Percentiles rank a stretch among this genome's conserved stretches.
These are phyloP conservation scores for Phaffomyces opuntiae DNA, from an alignment of 805 yeast species.

Conservation along the genomic window DNA sequence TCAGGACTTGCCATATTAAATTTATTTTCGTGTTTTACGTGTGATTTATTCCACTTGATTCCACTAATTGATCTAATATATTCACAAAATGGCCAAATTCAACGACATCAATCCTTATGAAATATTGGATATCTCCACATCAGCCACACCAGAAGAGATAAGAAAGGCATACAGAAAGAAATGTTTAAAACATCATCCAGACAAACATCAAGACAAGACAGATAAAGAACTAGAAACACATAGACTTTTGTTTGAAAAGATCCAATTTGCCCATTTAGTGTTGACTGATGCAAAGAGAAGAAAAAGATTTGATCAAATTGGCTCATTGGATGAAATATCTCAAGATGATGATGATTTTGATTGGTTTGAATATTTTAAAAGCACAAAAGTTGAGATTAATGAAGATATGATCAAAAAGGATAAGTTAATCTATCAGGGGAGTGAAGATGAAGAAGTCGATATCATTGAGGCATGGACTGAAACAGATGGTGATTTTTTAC, in stretches of 20 bases:
- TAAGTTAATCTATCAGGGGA: conserved; percentile 51
- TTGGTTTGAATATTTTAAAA: conserved; percentile 52
- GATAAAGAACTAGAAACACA: conserved; percentile 25
- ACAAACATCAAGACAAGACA: conserved; percentile 40
- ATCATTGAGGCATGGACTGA: conserved; percentile 50
- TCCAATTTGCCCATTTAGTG: conserved; percentile 71
- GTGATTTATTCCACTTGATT: neutral
- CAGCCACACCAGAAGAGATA: conserved; percentile 44
- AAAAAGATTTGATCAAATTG: conserved; percentile 61
- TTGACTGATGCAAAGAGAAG: conserved; percentile 53
- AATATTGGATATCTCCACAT: conserved; percentile 34
- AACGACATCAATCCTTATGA: conserved; percentile 56
- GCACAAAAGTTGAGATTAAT: conserved; percentile 41
- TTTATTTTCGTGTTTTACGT: neutral
- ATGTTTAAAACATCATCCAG: conserved; percentile 67
- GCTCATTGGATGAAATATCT: conserved; percentile 40
- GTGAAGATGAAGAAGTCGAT: conserved; percentile 55
- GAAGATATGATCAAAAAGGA: conserved; percentile 68
- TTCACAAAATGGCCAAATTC: conserved; percentile 29
- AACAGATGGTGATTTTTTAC: conserved; percentile 61
- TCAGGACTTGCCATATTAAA: neutral
- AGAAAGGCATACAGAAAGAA: conserved; percentile 61
- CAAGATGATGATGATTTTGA: conserved; percentile 28
- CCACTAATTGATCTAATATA: too few species aligned
- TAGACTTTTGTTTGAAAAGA: conserved; percentile 47